These are phyloP conservation scores for Cubamyces lactineus DNA, from an alignment of 768 basidiomycete species.

Conservation along the genomic window DNA sequence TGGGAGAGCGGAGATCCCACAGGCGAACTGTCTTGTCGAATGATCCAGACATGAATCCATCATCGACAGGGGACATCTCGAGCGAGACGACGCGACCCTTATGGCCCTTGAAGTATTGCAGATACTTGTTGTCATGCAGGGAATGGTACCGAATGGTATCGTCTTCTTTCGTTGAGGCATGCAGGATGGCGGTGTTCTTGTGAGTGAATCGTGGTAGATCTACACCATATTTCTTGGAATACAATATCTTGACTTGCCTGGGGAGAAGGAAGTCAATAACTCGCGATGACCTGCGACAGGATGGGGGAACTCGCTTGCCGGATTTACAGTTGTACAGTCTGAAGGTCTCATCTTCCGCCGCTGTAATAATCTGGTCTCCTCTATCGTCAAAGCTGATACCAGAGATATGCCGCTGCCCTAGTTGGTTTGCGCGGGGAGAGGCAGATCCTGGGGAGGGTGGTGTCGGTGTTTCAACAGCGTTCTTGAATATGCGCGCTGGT, in stretches of 20 bases:
- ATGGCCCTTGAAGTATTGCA: constrained; percentile 96
- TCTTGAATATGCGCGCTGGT: constrained; percentile 88
- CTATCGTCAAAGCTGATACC: constrained; percentile 90
- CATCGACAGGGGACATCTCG: constrained; percentile 90
- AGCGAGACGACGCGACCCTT: constrained; percentile 86
- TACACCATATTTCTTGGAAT: constrained; percentile 97
- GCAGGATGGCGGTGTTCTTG: constrained; percentile 79
- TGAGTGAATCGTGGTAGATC: constrained; percentile 96
- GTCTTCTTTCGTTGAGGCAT: constrained; percentile 94
- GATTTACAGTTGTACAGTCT: constrained; percentile 85
- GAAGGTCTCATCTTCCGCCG: constrained; percentile 92
- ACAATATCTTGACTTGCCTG: constrained; percentile 75
- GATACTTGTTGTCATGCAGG: constrained; percentile 93
- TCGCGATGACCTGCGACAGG: too few species aligned
- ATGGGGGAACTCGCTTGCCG: constrained; percentile 80
- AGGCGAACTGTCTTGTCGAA: constrained; percentile 93
- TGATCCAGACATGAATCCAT: constrained; percentile 94
- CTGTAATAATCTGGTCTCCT: constrained; percentile 85
- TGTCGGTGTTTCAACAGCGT: constrained; percentile 64
- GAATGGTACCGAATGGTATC: constrained; percentile 95
- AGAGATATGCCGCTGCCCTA: constrained; percentile 73
- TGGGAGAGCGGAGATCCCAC: constrained; percentile 88
- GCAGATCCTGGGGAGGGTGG: constrained; percentile 46
- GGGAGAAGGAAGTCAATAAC: constrained; percentile 32
- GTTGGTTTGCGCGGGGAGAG: constrained; percentile 31